Evolutionary conservation across 2,329 filamentous ascomycete species (phyloP).

Genomic region (Gnomoniopsis sp.): DNA sequence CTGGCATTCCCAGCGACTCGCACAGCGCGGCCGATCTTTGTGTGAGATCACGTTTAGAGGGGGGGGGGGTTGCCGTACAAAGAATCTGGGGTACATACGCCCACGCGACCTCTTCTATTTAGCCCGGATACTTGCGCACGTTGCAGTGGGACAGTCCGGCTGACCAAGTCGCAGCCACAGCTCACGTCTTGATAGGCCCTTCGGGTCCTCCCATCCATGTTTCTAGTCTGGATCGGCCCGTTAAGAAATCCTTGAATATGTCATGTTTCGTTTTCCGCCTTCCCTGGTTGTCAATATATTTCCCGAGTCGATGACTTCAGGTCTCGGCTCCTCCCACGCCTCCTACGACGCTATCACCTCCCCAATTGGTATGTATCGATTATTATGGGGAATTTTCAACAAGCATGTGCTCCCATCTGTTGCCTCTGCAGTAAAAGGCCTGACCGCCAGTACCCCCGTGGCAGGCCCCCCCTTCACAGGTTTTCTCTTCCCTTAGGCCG

Average conservation of each 20-base stretch:
- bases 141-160: background rate
- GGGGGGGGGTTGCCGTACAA: background rate
- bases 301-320: background rate
- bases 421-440: too few species aligned
- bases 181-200: background rate
- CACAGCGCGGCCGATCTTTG: too few species aligned
- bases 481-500: too few species aligned
- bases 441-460: too few species aligned
- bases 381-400: too few species aligned
- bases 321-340: background rate
- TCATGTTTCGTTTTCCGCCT: background rate
- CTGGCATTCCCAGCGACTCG: too few species aligned
- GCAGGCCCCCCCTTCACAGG: too few species aligned
- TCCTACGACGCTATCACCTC: background rate
- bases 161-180: background rate
- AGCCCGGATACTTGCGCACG: background rate
- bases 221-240: background rate
- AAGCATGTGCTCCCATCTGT: too few species aligned
- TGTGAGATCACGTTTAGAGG: background rate
- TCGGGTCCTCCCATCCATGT: background rate
- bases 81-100: background rate
- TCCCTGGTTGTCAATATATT: background rate
- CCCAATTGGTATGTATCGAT: background rate
- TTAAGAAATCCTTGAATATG: background rate
- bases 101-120: background rate